Base-by-base conservation (phyloP, 2,329 filamentous ascomycete species). In the Botryosphaeria dothidea region DNA sequence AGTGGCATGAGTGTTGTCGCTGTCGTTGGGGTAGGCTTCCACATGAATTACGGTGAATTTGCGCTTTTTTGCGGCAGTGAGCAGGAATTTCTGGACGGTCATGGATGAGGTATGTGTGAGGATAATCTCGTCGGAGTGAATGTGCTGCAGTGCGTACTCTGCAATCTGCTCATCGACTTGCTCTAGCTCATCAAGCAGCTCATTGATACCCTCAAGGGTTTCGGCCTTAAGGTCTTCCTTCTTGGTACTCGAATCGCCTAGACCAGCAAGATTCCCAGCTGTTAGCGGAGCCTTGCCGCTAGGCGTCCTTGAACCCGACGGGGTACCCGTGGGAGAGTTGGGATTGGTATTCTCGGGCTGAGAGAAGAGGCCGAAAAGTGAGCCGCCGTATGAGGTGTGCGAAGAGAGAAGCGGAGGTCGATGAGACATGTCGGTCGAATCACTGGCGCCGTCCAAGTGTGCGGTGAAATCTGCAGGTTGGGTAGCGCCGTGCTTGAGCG, bases 151-250 rank as follows among this genome's bases (percentile, higher is more conserved):
- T 2, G 93, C 92, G 69, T 93, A 91, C 23, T 88, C 88, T 1
- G 94, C 92, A 71, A 99, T 96, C 78, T 97, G 93, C 73, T 96
- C 92, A 74, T 97, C 95, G 7, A 93, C 93, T 74, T 94, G 91
- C 69, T 91, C 90, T 65, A 99, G 89, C 79, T 99, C 95, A 74
- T 99, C 95, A 77, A 96, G 91, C 66, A 99, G 93, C 77, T 99
- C 95, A 72, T 92, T 89, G 72, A 99, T 97, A 46, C 93, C 95
- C 71, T 95, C 92, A 69, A 97, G 89, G 27, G 98, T 90, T 78
- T 98, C 95, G 15, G 92, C 92, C 67, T 93, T 91, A 66, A 98
- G 83, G 68, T 96, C 62, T 82, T 77, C 72, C 75, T 70, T 68
- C 56, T 69, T 72, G 66, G 68, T 71, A 69, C 77, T 76, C 13